Evolutionary conservation across 148 eudicot genomes (phyloP), one percentile per base, ranked within the genome.

Genomic region (Vaccinium darrowii): DNA sequence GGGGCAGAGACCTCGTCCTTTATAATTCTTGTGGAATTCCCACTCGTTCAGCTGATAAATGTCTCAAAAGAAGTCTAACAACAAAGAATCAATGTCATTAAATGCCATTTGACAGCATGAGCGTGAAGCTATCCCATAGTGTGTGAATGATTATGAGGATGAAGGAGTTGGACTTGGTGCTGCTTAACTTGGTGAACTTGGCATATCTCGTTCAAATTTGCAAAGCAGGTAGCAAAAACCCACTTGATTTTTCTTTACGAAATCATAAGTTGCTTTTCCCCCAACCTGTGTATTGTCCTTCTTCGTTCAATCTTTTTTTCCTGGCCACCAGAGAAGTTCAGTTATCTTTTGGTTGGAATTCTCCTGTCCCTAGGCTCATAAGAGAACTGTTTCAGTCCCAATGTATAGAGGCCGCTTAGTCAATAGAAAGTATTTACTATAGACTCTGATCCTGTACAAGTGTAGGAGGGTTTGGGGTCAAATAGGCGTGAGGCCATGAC

Each of bases 1-100:
- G 95, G 94, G 73, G 95, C 93, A 71, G 93, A 91, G 12, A 81
- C 57, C 78, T 92, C 95, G 30, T 89, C 97, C 65, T 94, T 96
- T 84, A 82, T 94, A 71, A 84, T 95, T 84, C 83, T 86, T 36
- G 79, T 92, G 2, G 98, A 96, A 81, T 94, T 96, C 86, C 98
- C 98, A 10, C 49, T 96, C 16, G 91, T 88, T 87, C 84, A 78
- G 82, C 88, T 87, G 78, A 47, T 67, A 80, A 57, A 25, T 15
- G 58, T 10, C 81, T 12, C 11, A 69, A 56, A 85, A 53, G 30
- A 67, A 84, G 53, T 21, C 13, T 65, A 56, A 81, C 47, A 25
- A 39, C 21, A 7, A 47, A 36, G 50, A 36, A 39, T 76, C 76
- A 12, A 4, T 47, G 76, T 67, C 47, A 15, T n/a, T 63, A 18